Evolutionary conservation across 2,329 filamentous ascomycete genomes (phyloP), one percentile per base, ranked within the genome.

Genomic region (Cladosporium austrohemisphaericum): DNA sequence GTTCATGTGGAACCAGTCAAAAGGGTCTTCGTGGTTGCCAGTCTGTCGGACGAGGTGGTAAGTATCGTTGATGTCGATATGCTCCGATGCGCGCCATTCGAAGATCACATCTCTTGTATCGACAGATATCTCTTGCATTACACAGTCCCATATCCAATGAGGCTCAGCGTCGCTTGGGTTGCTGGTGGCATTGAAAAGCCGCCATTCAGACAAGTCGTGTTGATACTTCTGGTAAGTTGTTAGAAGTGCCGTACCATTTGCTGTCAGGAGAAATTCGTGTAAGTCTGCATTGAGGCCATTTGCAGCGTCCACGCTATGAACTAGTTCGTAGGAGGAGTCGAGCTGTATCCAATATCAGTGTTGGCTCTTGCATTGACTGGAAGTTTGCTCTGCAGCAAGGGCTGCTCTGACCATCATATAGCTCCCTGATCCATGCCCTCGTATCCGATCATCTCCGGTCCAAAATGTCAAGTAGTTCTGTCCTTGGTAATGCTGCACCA

Each of bases 1-100:
- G 62, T 79, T 78, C 60, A 80, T 71, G 58, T 79, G 76, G 60
- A 75, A 76, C 60, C 69, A 77, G 53, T 78, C 76, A 19, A 49
- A 55, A 0, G 72, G 70, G 18, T 71, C 71, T 13, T 69, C 69
- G 11, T 68, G 67, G 13, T 70, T 60, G 1, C 57, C 60, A 29
- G 52, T 49, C 10, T 50, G 50, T 23, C 66, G 61, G 18, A 61
- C 58, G 6, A 69, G 64, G 35, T 59, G 63, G 36, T 52, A 58
- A 11, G 55, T 59, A 68, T 74, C 73, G 41, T 68, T 66, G 1
- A 74, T 71, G 14, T 65, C 61, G 20, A 77, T 65, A 57, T 79
- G 73, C 35, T 79, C 76, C 2, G 79, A 65, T n/a, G 49, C 44
- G 20, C 49, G 49, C 50, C 50, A 52, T 31, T 52, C 36, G 29